Evolutionary conservation across 192 early-diverging fungal species (phyloP).

Genomic region (Linnemannia elongata): DNA sequence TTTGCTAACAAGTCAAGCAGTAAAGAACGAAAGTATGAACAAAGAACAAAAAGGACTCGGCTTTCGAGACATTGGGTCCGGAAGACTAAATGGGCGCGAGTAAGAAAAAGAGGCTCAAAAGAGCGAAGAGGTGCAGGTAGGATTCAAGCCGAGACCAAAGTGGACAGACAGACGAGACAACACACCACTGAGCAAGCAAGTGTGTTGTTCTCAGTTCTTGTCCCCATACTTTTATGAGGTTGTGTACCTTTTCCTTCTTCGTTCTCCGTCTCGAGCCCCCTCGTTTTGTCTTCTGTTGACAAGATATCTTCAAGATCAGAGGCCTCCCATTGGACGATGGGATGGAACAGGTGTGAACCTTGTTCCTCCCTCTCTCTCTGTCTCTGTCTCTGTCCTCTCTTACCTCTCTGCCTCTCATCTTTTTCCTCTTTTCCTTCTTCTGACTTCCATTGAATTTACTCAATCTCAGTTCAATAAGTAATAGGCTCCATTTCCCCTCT

Average conservation of each 20-base stretch:
- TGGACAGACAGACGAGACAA: background rate
- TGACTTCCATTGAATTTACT: background rate
- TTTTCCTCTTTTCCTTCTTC: background rate
- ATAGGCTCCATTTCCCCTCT: background rate
- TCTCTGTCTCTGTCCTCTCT: background rate
- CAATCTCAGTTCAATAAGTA: no score
- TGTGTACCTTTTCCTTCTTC: background rate
- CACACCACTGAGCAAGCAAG: background rate
- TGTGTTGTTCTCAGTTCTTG: background rate
- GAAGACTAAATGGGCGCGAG: constrained; percentile 7
- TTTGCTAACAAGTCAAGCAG: background rate
- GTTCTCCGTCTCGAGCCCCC: background rate
- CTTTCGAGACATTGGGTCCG: background rate
- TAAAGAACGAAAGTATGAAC: background rate
- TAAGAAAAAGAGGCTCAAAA: background rate
- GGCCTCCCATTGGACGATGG: background rate
- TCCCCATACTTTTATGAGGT: background rate
- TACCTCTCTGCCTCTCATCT: background rate
- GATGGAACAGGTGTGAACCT: background rate
- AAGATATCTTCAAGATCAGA: constrained; percentile 6
- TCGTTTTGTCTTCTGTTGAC: background rate
- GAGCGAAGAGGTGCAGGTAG: background rate
- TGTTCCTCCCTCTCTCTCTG: background rate
- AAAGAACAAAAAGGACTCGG: no score
- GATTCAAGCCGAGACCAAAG: background rate